Evolutionary conservation across 805 yeast genomes (phyloP).

Genomic region (Candida boidinii): DNA sequence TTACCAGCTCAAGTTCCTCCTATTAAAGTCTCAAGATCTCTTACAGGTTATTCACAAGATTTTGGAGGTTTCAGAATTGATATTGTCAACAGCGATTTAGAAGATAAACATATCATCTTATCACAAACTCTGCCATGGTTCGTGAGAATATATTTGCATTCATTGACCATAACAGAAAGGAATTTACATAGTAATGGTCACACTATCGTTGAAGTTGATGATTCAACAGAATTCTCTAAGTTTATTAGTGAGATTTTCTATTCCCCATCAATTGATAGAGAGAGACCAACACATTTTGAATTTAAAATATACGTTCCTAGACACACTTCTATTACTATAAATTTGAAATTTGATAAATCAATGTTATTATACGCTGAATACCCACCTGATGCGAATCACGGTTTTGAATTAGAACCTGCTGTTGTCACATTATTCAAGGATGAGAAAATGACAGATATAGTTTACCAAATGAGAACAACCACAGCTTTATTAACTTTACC

Average conservation of each 20-base stretch:
- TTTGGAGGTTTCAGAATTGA: slow-evolving; percentile 81
- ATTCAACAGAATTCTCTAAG: slow-evolving; percentile 21
- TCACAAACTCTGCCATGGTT: slow-evolving; percentile 92
- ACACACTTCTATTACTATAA: slow-evolving; percentile 45
- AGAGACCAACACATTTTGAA: slow-evolving; percentile 79
- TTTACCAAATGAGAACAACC: slow-evolving; percentile 65
- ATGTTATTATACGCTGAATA: slow-evolving; percentile 80
- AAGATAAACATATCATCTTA: slow-evolving; percentile 45
- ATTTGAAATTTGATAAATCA: slow-evolving; percentile 82
- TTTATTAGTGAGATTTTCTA: slow-evolving; percentile 49
- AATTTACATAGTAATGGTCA: slow-evolving; percentile 17
- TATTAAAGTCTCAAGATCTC: slow-evolving; percentile 67
- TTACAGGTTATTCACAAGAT: slow-evolving; percentile 89
- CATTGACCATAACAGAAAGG: slow-evolving; percentile 37
- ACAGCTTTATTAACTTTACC: slow-evolving; percentile 83
- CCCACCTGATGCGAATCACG: slow-evolving; percentile 99
- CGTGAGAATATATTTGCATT: slow-evolving; percentile 72
- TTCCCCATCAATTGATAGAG: slow-evolving; percentile 71
- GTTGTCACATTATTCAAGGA: slow-evolving; percentile 44
- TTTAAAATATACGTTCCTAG: slow-evolving; percentile 59
- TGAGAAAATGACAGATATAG: slow-evolving; percentile 7
- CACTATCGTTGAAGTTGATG: slow-evolving; percentile 11
- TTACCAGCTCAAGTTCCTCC: slow-evolving; percentile 43
- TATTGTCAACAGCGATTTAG: slow-evolving; percentile 54
- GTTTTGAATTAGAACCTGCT: slow-evolving; percentile 91